Evolutionary conservation across 176 grass and related monocot species (phyloP), one percentile per base, ranked within the genome.

Genomic region (Thalia dealbata): DNA sequence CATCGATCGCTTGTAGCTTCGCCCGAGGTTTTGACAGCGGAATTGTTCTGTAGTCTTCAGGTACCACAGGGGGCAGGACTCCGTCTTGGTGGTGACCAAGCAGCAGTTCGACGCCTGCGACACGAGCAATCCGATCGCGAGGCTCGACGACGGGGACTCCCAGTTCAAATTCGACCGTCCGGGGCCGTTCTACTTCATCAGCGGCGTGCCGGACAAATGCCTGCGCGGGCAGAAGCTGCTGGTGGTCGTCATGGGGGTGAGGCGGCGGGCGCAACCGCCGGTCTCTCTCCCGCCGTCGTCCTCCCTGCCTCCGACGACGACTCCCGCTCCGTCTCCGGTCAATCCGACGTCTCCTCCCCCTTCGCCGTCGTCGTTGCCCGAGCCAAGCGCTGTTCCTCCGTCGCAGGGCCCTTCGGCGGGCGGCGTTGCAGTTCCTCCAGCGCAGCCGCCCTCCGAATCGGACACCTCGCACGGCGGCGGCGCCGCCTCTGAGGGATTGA

Each of bases 131-230:
- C 79, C 86, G 10, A 80, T 81, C 74, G 70, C 27, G 44, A 86
- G 75, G 16, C 80, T 92, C 69, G 84, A 45, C 14, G 75, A 69
- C 1, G 73, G 86, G 14, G 50, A 82, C 73, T 90, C 92, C 25
- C 62, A 61, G 75, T 78, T 96, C 80, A 74, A 18, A 70, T 83
- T 96, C 48, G 73, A 90, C 35, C 80, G 84, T 50, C 75, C 84
- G 12, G 92, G 84, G 11, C 60, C 82, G 14, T 92, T 96, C 78
- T 92, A 79, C 84, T 96, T 96, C 84, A 80, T 92, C 78, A 92
- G 89, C 75, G 78, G 86, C 60, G 82, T 59, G 54, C 56, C 77
- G 50, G 75, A 77, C 52, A 55, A 43, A 50, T 96, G 92, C 82
- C 73, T 82, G 29, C 88, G 87, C 41, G 89, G 84, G 0, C 85